phyloP scores from a whole-genome alignment of 305 asterid genomes.

The Solanum hybrid region DNA sequence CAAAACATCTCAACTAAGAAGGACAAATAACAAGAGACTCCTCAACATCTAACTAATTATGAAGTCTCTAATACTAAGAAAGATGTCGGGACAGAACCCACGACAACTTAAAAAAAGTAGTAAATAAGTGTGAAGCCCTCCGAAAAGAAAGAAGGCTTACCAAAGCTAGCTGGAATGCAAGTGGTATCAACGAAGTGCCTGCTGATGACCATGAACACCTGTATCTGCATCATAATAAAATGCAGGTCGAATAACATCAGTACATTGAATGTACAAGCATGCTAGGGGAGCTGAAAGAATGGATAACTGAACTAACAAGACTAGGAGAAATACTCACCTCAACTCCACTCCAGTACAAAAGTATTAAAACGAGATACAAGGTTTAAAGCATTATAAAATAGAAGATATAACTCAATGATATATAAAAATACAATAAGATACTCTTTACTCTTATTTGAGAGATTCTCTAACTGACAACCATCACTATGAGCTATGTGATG shows the following conservation, averaged over 20 bases:
- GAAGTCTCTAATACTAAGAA: not conserved
- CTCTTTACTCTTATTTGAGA: not conserved
- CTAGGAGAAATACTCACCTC: not conserved
- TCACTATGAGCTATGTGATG: not conserved
- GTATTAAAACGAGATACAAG: not conserved
- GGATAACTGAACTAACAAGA: not conserved
- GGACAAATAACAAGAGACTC: not conserved
- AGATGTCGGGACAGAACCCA: not conserved
- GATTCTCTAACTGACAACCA: not conserved
- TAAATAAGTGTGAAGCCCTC: not conserved
- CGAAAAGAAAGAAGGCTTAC: not conserved
- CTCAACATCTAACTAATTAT: not conserved
- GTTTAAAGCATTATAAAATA: not conserved
- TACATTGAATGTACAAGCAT: not conserved
- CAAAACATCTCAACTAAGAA: not conserved
- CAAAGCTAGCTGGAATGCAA: not conserved
- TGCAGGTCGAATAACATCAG: not conserved
- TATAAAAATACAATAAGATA: not conserved
- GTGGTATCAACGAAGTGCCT: not conserved
- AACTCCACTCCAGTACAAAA: not conserved
- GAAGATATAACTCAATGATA: not conserved
- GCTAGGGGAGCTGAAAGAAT: not conserved
- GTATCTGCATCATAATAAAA: not conserved
- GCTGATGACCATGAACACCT: not conserved
- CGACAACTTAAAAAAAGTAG: not conserved